These are phyloP conservation scores for Fusarium anthophilum DNA, from an alignment of 2,329 filamentous ascomycete species.

Conservation along the genomic window DNA sequence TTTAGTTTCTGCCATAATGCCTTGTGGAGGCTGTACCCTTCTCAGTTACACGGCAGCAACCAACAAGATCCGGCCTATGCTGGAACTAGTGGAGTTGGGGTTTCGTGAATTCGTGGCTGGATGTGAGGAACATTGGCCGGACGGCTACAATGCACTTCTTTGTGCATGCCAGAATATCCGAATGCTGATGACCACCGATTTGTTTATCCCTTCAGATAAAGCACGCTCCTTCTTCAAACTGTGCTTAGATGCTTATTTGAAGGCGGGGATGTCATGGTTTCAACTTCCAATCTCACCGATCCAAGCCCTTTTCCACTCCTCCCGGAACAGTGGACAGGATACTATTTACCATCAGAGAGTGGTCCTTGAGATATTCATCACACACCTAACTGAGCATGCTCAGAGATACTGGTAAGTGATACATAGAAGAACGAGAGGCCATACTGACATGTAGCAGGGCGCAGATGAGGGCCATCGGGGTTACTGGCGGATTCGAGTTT, in stretches of 20 bases:
- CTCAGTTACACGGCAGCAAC: constrained; percentile 32
- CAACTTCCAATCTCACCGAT: constrained; percentile 25
- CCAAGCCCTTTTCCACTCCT: constrained; percentile 25
- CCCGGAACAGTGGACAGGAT: background rate
- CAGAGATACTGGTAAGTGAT: constrained; percentile 32
- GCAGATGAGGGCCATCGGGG: constrained; percentile 17
- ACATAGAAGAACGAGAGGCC: background rate
- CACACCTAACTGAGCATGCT: constrained; percentile 26
- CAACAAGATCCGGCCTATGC: constrained; percentile 4
- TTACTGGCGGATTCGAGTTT: background rate
- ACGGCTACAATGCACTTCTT: constrained; percentile 37
- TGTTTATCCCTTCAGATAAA: constrained; percentile 13
- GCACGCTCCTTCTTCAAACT: constrained; percentile 19
- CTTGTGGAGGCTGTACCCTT: constrained; percentile 38
- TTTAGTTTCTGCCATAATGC: constrained; percentile 28
- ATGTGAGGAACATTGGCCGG: constrained; percentile 33
- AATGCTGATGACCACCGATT: constrained; percentile 12
- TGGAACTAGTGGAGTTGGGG: constrained; percentile 33
- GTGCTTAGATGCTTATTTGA: constrained; percentile 35
- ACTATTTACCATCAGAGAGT: background rate
- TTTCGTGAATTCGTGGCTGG: constrained; percentile 30
- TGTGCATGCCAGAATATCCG: constrained; percentile 22
- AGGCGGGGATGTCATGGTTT: constrained; percentile 32
- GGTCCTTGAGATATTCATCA: constrained; percentile 23
- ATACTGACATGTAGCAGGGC: constrained; percentile 27